phyloP scores from a whole-genome alignment of 306 rosid species.

The Crataegus laevigata region DNA sequence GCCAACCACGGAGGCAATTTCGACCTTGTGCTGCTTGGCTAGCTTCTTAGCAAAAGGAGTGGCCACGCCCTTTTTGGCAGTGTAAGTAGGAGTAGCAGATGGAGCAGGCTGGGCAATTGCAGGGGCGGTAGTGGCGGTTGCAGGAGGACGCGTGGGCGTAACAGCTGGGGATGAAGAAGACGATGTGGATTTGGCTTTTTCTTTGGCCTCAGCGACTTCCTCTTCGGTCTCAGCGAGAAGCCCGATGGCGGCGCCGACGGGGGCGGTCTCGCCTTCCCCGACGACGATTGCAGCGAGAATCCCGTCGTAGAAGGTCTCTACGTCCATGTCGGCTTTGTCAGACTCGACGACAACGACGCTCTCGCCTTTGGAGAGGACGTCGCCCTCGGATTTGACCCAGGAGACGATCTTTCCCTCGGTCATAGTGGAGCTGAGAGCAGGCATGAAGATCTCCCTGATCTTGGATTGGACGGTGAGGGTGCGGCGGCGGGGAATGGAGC shows the following conservation, averaged over 20 bases:
- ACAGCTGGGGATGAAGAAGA: slow-evolving; percentile 18
- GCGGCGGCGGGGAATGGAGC: slow-evolving; percentile 34
- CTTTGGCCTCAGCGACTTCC: slow-evolving; percentile 64
- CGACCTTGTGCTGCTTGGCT: slow-evolving; percentile 82
- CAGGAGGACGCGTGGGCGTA: slow-evolving; percentile 35
- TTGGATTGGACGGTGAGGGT: slow-evolving; percentile 45
- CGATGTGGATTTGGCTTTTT: slow-evolving; percentile 45
- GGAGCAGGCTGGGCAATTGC: slow-evolving; percentile 38
- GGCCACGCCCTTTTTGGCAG: slow-evolving; percentile 59
- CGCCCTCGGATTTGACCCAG: slow-evolving; percentile 90
- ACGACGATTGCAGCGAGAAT: slow-evolving; percentile 84
- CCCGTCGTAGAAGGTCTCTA: slow-evolving; percentile 86
- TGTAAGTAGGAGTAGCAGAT: slow-evolving; percentile 14
- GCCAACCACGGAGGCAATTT: slow-evolving; percentile 53
- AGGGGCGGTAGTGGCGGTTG: slow-evolving; percentile 37
- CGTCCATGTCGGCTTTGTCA: slow-evolving; percentile 91
- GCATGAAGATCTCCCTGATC: slow-evolving; percentile 97
- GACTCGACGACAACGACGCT: slow-evolving; percentile 92
- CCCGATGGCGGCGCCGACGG: slow-evolving; percentile 85
- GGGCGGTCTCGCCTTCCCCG: slow-evolving; percentile 71
- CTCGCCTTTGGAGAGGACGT: slow-evolving; percentile 77
- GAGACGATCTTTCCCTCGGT: slow-evolving; percentile 97
- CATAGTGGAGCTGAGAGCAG: slow-evolving; percentile 97
- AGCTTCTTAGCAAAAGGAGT: slow-evolving; percentile 88
- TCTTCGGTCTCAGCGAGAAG: slow-evolving; percentile 65